A percentile compares a stretch with the other conserved stretches of the same genome.
Conservation (phyloP, 2,329 filamentous ascomycete genomes). For the Microsporum audouinii region DNA sequence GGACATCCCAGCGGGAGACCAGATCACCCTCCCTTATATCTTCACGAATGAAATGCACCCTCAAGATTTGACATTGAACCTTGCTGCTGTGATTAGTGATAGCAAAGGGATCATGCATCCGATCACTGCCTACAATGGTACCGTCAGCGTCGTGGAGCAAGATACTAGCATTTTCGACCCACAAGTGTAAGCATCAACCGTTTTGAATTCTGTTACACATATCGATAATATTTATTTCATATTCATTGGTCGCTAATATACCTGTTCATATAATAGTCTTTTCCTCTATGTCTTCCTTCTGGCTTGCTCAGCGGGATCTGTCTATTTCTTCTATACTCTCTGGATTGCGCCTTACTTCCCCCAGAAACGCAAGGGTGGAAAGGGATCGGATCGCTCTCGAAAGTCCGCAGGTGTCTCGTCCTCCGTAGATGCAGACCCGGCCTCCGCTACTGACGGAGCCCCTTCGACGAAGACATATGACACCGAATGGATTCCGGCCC, state of each 20-base stretch:
- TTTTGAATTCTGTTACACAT: background rate
- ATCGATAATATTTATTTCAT: too few relatives aligned
- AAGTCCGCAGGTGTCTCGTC: slow-evolving; percentile 51
- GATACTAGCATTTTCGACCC: slow-evolving; percentile 88
- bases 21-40: slow-evolving; percentile 64
- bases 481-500: slow-evolving; percentile 83
- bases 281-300: slow-evolving; percentile 93
- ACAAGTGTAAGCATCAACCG: slow-evolving; percentile 60
- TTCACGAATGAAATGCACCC: slow-evolving; percentile 89
- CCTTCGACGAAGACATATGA: slow-evolving; percentile 68
- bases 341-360: slow-evolving; percentile 96
- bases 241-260: slow-evolving; percentile 2
- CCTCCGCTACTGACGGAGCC: slow-evolving; percentile 56
- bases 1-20: slow-evolving; percentile 62
- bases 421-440: slow-evolving; percentile 53
- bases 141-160: slow-evolving; percentile 77
- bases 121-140: slow-evolving; percentile 66
- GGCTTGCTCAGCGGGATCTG: slow-evolving; percentile 62
- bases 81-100: slow-evolving; percentile 63
- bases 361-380: slow-evolving; percentile 54
- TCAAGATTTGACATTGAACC: slow-evolving; percentile 68
- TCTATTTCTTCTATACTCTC: slow-evolving; percentile 96
- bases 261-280: slow-evolving; percentile 48
- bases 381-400: slow-evolving; percentile 55
- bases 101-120: slow-evolving; percentile 60